A percentile compares a stretch with the other conserved stretches of the same genome.
phyloP scores from a whole-genome alignment of 495 filamentous ascomycete genomes.

The Copromyces sp. region DNA sequence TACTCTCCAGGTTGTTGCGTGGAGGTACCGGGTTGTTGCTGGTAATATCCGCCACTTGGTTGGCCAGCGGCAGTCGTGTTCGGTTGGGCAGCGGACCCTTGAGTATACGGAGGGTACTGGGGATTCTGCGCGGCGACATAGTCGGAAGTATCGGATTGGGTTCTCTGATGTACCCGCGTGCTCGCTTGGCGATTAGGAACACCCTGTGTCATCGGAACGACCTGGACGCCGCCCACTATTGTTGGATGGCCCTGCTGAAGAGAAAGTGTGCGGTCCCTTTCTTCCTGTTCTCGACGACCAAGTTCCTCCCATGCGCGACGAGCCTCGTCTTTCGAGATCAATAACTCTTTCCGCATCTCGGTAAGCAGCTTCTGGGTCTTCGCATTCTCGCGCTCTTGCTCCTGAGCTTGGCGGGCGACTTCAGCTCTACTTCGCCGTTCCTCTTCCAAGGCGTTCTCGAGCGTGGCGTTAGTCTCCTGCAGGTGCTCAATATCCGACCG shows the following conservation, averaged over 20 bases:
- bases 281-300: conserved; percentile 85
- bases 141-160: conserved; percentile 30
- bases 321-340: conserved; percentile 94
- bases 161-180: conserved; percentile 25
- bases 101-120: conserved; percentile 28
- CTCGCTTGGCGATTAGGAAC: conserved; percentile 56
- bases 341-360: conserved; percentile 82
- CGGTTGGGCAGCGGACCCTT: conserved; percentile 28
- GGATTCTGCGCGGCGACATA: conserved; percentile 25
- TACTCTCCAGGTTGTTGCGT: conserved; percentile 19
- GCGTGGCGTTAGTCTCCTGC: conserved; percentile 72
- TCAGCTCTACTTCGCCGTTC: conserved; percentile 63
- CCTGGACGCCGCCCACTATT: conserved; percentile 84
- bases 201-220: conserved; percentile 87
- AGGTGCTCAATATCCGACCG: conserved; percentile 76
- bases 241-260: conserved; percentile 83
- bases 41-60: conserved; percentile 11
- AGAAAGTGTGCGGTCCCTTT: conserved; percentile 78
- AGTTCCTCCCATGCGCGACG: conserved; percentile 95
- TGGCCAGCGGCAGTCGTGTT: conserved; percentile 15
- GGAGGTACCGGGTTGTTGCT: conserved; percentile 17
- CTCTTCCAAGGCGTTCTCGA: conserved; percentile 59
- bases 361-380: conserved; percentile 63
- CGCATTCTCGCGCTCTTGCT: conserved; percentile 53
- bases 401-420: conserved; percentile 49